Evolutionary conservation across 768 basidiomycete species (phyloP).

Genomic region (Tricholoma hemisulphureum): DNA sequence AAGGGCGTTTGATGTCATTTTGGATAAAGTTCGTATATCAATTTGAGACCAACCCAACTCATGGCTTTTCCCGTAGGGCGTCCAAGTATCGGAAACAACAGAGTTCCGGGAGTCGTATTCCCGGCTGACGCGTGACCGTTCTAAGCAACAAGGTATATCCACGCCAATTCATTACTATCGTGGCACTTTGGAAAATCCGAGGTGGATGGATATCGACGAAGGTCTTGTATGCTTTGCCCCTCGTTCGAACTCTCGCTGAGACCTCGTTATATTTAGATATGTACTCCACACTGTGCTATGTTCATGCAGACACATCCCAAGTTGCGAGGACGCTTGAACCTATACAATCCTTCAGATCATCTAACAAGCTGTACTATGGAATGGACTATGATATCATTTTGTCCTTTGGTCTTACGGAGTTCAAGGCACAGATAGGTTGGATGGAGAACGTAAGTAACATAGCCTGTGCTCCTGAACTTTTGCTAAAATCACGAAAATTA

Average conservation of each 20-base stretch:
- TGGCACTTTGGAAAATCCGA: slow-evolving; percentile 17
- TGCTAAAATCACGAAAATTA: slow-evolving; percentile 12
- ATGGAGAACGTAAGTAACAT: slow-evolving; percentile 43
- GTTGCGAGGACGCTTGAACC: slow-evolving; percentile 9
- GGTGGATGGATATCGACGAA: slow-evolving; percentile 26
- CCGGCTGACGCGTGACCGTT: not conserved
- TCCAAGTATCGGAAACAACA: slow-evolving; percentile 26
- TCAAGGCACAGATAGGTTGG: slow-evolving; percentile 54
- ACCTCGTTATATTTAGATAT: slow-evolving; percentile 10
- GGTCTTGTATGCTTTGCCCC: no score
- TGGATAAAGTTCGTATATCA: slow-evolving; percentile 19
- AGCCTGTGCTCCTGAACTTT: not conserved
- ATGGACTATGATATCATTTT: slow-evolving; percentile 45
- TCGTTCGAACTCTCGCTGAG: no score
- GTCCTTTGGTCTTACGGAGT: slow-evolving; percentile 52
- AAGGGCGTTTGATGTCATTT: slow-evolving; percentile 22
- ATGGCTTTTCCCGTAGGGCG: not conserved
- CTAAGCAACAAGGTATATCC: slow-evolving; percentile 7
- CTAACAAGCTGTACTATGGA: slow-evolving; percentile 23
- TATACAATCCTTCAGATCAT: not conserved
- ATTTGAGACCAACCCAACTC: not conserved
- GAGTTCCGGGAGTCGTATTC: slow-evolving; percentile 23
- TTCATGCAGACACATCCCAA: slow-evolving; percentile 20
- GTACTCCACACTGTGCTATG: slow-evolving; percentile 22
- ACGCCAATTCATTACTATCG: slow-evolving; percentile 23